Evolutionary conservation across 805 yeast genomes (phyloP).

Genomic region (Ascoidea rubescens): DNA sequence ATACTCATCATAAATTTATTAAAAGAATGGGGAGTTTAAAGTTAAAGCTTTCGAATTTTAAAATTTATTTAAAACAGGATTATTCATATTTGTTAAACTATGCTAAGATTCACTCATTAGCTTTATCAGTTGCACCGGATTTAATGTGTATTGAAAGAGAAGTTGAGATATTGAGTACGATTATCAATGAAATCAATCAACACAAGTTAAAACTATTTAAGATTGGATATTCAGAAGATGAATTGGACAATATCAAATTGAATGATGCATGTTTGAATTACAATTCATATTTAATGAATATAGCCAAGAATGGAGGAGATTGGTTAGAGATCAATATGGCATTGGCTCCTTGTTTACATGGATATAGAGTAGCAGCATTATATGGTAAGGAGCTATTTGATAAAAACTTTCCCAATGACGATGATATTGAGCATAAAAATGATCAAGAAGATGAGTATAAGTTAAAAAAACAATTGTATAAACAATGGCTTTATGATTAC

Average conservation of each 20-base stretch:
- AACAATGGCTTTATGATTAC: slow-evolving; percentile 29
- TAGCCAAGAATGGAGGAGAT: slow-evolving; percentile 35
- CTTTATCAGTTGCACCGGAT: slow-evolving; percentile 48
- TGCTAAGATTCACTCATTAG: slow-evolving; percentile 48
- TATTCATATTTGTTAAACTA: slow-evolving; percentile 57
- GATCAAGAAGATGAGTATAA: slow-evolving; percentile 34
- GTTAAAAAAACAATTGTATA: slow-evolving; percentile 39
- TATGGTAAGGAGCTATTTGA: slow-evolving; percentile 20
- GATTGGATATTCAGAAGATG: slow-evolving; percentile 22
- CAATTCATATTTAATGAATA: slow-evolving; percentile 40
- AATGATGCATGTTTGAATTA: slow-evolving; percentile 47
- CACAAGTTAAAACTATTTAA: slow-evolving; percentile 38
- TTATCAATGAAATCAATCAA: slow-evolving; percentile 38
- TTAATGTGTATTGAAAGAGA: slow-evolving; percentile 36
- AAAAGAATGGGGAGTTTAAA: slow-evolving; percentile 34
- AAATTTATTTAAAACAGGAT: slow-evolving; percentile 42
- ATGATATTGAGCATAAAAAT: slow-evolving; percentile 47
- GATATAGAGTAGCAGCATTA: slow-evolving; percentile 46
- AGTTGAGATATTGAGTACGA: slow-evolving; percentile 33
- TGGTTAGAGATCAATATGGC: slow-evolving; percentile 57
- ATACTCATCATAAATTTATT: slow-evolving; percentile 51
- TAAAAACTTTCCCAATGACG: slow-evolving; percentile 22
- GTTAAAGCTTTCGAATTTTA: slow-evolving; percentile 35
- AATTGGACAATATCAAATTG: slow-evolving; percentile 32
- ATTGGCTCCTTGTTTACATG: slow-evolving; percentile 63